A percentile compares a stretch with the other conserved stretches of the same genome.
Conservation (phyloP, 148 eudicot species). For the Limonium bicolor region DNA sequence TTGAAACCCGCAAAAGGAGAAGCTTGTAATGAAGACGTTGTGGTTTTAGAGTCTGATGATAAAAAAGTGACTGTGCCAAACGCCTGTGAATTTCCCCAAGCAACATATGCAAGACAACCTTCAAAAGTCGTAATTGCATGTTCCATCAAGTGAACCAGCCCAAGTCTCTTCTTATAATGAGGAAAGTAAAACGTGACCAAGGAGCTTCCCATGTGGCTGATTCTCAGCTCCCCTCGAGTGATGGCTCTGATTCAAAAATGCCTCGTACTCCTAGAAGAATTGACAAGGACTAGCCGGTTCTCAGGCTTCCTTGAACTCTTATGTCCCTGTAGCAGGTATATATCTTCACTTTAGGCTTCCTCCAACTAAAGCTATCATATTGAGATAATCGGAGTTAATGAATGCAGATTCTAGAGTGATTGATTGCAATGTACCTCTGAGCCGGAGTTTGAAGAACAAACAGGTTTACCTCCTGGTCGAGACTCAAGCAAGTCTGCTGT, state of each 20-base stretch:
- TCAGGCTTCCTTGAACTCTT: conserved; percentile 12
- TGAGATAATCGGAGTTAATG: conserved; percentile 1
- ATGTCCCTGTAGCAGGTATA: conserved; percentile 20
- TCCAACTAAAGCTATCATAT: background rate
- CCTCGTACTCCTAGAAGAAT: conserved; percentile 8
- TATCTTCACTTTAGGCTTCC: background rate
- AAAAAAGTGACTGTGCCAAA: conserved; percentile 5
- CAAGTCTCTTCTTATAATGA: conserved; percentile 10
- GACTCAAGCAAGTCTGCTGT: too few relatives aligned
- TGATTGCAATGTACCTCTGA: conserved; percentile 34
- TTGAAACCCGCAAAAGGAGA: conserved; percentile 2
- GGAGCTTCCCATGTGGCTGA: conserved; percentile 14
- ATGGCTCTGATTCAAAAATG: conserved; percentile 11
- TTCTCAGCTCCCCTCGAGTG: conserved; percentile 24
- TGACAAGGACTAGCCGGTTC: conserved; percentile 7
- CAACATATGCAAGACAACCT: background rate
- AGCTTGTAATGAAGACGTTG: conserved; percentile 5
- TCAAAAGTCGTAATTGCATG: conserved; percentile 10
- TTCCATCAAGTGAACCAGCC: conserved; percentile 12
- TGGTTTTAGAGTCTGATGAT: conserved; percentile 5
- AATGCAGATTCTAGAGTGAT: conserved; percentile 21
- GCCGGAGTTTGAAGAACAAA: conserved; percentile 16
- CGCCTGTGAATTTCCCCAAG: conserved; percentile 1
- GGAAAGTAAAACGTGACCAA: conserved; percentile 8
- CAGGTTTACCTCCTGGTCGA: too few relatives aligned